A percentile compares a stretch with the other conserved stretches of the same genome.
Conservation (phyloP, 768 basidiomycete species). For the Suillus subluteus region DNA sequence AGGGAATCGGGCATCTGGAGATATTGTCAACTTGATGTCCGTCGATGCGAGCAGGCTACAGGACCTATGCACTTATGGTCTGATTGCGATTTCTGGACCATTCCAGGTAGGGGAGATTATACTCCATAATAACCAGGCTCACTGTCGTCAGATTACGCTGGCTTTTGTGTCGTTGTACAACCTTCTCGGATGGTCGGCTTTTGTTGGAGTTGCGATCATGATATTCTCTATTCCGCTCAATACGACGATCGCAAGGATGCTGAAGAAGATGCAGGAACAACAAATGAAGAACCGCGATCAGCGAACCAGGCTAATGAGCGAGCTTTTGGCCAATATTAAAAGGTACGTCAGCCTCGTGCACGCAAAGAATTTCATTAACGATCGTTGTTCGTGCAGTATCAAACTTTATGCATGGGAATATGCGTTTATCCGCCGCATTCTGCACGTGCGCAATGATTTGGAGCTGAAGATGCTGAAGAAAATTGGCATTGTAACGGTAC, state of each 20-base stretch:
- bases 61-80: slow-evolving; percentile 80
- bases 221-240: slow-evolving; percentile 78
- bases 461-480: slow-evolving; percentile 82
- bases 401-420: slow-evolving; percentile 96
- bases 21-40: slow-evolving; percentile 94
- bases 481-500: slow-evolving; percentile 75
- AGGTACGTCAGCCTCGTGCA: slow-evolving; percentile 44
- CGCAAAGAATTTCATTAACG: not conserved
- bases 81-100: slow-evolving; percentile 86
- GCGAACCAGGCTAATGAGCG: slow-evolving; percentile 87
- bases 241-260: slow-evolving; percentile 66
- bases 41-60: slow-evolving; percentile 82
- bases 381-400: slow-evolving; percentile 51
- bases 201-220: slow-evolving; percentile 90
- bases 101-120: slow-evolving; percentile 61
- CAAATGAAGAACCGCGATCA: slow-evolving; percentile 95
- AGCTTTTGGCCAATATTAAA: slow-evolving; percentile 90
- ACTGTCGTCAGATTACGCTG: slow-evolving; percentile 61
- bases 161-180: slow-evolving; percentile 91
- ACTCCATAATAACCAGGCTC: slow-evolving; percentile 4
- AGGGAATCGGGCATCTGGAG: slow-evolving; percentile 72
- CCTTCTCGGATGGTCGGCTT: slow-evolving; percentile 89
- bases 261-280: slow-evolving; percentile 78
- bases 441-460: slow-evolving; percentile 79
- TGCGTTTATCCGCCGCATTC: slow-evolving; percentile 79